phyloP scores from a whole-genome alignment of 805 yeast genomes.

The Saccharomycopsis schoenii region DNA sequence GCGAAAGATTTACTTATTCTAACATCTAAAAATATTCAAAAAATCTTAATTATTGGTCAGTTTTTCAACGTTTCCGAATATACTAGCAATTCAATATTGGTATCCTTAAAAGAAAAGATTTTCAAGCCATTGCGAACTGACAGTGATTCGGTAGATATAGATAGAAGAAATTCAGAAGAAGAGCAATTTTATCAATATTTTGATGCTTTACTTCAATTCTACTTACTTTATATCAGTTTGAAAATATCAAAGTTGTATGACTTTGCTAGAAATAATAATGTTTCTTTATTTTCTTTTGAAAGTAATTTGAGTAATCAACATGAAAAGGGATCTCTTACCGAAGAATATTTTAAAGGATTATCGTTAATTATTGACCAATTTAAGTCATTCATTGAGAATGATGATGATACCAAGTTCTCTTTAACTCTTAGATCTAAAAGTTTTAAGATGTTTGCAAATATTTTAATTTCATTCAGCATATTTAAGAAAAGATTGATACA shows the following conservation, averaged over 20 bases:
- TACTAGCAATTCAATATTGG: slow-evolving; percentile 18
- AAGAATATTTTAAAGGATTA: not conserved
- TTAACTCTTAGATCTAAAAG: slow-evolving; percentile 5
- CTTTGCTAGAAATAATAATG: slow-evolving; percentile 5
- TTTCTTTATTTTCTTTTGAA: slow-evolving; percentile 17
- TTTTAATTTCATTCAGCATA: slow-evolving; percentile 27
- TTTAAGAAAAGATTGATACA: slow-evolving; percentile 27
- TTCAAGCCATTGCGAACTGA: not conserved
- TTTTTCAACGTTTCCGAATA: slow-evolving; percentile 21
- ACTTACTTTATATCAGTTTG: slow-evolving; percentile 11
- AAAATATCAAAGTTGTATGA: slow-evolving; percentile 22
- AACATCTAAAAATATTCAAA: slow-evolving; percentile 14
- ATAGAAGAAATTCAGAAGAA: not conserved
- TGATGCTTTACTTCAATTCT: slow-evolving; percentile 10
- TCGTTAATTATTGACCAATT: slow-evolving; percentile 3
- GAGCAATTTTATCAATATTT: not conserved
- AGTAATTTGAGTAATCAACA: slow-evolving; percentile 15
- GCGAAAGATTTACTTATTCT: not conserved
- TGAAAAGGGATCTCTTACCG: not conserved
- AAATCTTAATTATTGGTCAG: slow-evolving; percentile 18
- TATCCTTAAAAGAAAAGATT: not conserved
- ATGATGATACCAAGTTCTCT: not conserved
- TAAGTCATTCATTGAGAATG: not conserved
- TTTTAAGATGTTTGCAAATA: slow-evolving; percentile 23
- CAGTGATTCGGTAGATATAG: not conserved